These are phyloP conservation scores for Hyphopichia wangnamkhiaoensis DNA, from an alignment of 1,139 yeast genomes.

Conservation along the genomic window DNA sequence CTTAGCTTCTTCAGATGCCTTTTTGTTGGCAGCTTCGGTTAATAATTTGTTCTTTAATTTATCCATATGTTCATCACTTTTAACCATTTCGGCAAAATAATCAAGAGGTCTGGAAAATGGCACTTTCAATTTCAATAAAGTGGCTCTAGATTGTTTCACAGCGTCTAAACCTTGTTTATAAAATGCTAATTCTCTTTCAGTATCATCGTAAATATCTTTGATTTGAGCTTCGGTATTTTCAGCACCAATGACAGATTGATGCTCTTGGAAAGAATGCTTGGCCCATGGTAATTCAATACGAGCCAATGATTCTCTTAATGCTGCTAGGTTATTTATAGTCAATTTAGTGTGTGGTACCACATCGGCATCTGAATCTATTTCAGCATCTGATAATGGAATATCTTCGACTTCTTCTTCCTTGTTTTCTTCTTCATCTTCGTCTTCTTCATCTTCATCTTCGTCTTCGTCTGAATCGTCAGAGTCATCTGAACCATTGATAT, in stretches of 20 bases:
- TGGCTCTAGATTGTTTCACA: conserved; percentile 68
- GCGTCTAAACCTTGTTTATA: conserved; percentile 93
- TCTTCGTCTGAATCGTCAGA: conserved; percentile 42
- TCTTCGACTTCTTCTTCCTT: conserved; percentile 57
- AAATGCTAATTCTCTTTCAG: conserved; percentile 69
- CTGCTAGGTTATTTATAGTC: conserved; percentile 73
- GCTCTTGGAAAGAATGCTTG: conserved; percentile 75
- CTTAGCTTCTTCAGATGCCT: conserved; percentile 91
- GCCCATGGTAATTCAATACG: conserved; percentile 73
- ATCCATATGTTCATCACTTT: conserved; percentile 98
- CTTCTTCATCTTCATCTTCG: conserved; percentile 46
- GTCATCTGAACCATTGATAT: conserved; percentile 43
- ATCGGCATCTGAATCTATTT: conserved; percentile 83
- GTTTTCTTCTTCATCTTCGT: conserved; percentile 45
- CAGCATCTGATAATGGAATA: conserved; percentile 75
- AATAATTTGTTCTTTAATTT: conserved; percentile 79
- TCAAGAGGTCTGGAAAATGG: conserved; percentile 94
- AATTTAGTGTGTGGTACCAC: conserved; percentile 87
- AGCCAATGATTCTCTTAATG: conserved; percentile 65
- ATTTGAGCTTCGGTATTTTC: conserved; percentile 63
- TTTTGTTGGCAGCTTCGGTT: conserved; percentile 85
- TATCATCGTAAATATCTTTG: conserved; percentile 92
- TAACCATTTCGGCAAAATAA: conserved; percentile 98
- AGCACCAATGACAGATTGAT: conserved; percentile 68
- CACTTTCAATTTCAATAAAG: conserved; percentile 64